Evolutionary conservation across 805 yeast species (phyloP).

Genomic region (Candida endomychidarum): DNA sequence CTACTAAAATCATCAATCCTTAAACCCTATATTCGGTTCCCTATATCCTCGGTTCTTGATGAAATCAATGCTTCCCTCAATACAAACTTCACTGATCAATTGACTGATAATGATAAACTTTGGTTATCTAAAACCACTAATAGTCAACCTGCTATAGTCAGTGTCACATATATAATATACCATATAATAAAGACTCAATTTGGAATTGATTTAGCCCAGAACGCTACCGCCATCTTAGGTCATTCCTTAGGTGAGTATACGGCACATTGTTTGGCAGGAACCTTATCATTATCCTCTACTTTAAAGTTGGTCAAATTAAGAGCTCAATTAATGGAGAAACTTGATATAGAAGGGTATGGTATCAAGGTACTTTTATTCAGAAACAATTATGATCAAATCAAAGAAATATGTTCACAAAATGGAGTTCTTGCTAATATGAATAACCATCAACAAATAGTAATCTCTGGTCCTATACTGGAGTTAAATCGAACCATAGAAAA

Average conservation of each 20-base stretch:
- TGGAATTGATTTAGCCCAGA: conserved; percentile 20
- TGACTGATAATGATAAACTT: conserved; percentile 16
- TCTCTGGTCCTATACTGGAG: conserved; percentile 39
- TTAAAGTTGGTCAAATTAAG: conserved; percentile 45
- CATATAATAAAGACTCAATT: conserved; percentile 19
- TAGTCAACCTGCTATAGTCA: conserved; percentile 56
- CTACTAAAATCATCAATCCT: conserved; percentile 22
- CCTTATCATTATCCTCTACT: conserved; percentile 32
- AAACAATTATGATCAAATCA: conserved; percentile 21
- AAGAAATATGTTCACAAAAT: conserved; percentile 17
- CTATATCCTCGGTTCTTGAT: conserved; percentile 14
- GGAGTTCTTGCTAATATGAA: conserved; percentile 49
- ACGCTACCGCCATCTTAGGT: conserved; percentile 34
- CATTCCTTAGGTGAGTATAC: conserved; percentile 56
- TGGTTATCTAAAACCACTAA: conserved; percentile 38
- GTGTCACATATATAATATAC: conserved; percentile 36
- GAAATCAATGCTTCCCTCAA: conserved; percentile 23
- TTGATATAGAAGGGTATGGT: conserved; percentile 20
- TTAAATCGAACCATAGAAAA: conserved; percentile 24
- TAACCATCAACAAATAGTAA: conserved; percentile 40
- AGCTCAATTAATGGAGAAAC: conserved; percentile 43
- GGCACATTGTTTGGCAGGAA: conserved; percentile 39
- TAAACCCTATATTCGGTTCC: conserved; percentile 18
- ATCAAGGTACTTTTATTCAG: conserved; percentile 38
- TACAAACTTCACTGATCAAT: conserved; percentile 20